These are phyloP conservation scores for Hemileia vastatrix DNA, from an alignment of 1,284 basidiomycete genomes.

Conservation along the genomic window DNA sequence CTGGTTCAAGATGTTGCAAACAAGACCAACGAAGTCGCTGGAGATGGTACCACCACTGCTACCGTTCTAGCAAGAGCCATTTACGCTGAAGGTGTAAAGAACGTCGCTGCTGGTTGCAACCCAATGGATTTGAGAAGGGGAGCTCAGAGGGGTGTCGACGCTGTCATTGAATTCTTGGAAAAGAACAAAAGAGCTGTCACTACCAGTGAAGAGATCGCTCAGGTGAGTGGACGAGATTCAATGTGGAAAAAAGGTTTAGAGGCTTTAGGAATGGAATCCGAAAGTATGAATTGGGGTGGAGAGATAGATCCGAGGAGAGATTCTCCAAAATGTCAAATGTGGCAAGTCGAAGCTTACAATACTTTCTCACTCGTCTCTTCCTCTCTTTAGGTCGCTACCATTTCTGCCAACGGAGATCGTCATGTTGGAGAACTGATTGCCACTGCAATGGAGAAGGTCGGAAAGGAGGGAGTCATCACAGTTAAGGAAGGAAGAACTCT, in stretches of 20 bases:
- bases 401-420: slow-evolving; percentile 89
- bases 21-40: slow-evolving; percentile 92
- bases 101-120: slow-evolving; percentile 97
- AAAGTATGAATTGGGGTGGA: too few species aligned
- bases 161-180: slow-evolving; percentile 83
- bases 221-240: slow-evolving; percentile 47
- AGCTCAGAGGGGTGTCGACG: slow-evolving; percentile 89
- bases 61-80: slow-evolving; percentile 94
- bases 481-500: slow-evolving; percentile 97
- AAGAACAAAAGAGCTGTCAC: slow-evolving; percentile 86
- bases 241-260: too few species aligned
- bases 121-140: slow-evolving; percentile 98
- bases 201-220: slow-evolving; percentile 94
- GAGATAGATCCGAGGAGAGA: too few species aligned
- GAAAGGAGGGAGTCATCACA: slow-evolving; percentile 98
- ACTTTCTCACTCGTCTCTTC: too few species aligned
- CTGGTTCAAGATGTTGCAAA: slow-evolving; percentile 25
- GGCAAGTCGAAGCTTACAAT: too few species aligned
- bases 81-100: slow-evolving; percentile 97
- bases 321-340: too few species aligned
- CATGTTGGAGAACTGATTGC: slow-evolving; percentile 93
- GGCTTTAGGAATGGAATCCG: too few species aligned
- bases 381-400: too few species aligned
- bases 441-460: slow-evolving; percentile 99
- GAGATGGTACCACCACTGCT: slow-evolving; percentile 96